Percentiles rank a stretch among this genome's conserved stretches.
These are phyloP conservation scores for Ophiostoma tasmaniense DNA, from an alignment of 2,329 filamentous ascomycete species.

Conservation along the genomic window DNA sequence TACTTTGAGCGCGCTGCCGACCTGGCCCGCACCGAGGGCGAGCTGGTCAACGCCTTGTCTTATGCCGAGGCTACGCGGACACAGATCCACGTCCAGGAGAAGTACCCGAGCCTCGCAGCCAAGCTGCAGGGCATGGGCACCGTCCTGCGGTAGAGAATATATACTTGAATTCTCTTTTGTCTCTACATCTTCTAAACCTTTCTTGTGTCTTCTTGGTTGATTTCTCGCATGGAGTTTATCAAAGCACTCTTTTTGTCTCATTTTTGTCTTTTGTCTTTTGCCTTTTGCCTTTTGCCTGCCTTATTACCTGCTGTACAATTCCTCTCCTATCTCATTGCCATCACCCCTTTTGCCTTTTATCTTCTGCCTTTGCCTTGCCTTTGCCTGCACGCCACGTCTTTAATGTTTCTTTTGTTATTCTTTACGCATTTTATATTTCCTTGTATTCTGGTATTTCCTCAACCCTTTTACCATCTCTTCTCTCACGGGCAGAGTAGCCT, in stretches of 20 bases:
- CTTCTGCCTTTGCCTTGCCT: too few relatives aligned
- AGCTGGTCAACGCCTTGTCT: constrained; percentile 91
- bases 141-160: constrained; percentile 23
- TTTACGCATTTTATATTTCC: neutral
- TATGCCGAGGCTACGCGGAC: constrained; percentile 96
- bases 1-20: constrained; percentile 97
- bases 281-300: neutral
- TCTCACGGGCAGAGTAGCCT: too few relatives aligned
- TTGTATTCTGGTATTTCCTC: neutral
- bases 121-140: constrained; percentile 54
- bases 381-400: neutral
- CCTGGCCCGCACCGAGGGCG: constrained; percentile 84
- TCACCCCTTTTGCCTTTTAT: neutral
- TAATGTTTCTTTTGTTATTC: neutral
- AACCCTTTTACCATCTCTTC: neutral
- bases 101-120: constrained; percentile 70
- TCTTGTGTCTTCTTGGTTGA: neutral
- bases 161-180: neutral
- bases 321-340: neutral
- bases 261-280: neutral
- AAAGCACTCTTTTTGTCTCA: constrained; percentile 1
- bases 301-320: neutral
- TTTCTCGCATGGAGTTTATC: constrained; percentile 2
- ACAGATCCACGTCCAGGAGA: constrained; percentile 84
- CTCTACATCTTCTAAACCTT: neutral